These are phyloP conservation scores for Suillus bovinus DNA, from an alignment of 768 basidiomycete species.

Conservation along the genomic window DNA sequence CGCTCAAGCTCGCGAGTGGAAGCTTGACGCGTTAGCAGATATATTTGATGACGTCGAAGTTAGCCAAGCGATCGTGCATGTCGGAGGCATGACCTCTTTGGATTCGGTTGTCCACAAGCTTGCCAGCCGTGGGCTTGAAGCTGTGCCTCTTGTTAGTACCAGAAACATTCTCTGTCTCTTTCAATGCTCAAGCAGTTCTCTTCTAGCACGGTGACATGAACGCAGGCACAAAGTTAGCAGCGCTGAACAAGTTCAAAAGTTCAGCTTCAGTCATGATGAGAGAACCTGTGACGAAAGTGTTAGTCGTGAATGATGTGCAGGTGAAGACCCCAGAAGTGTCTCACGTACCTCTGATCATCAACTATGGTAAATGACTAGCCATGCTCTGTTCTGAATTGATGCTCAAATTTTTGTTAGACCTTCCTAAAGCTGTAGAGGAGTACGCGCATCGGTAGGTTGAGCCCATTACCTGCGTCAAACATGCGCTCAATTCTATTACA, in stretches of 20 bases:
- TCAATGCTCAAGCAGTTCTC: conserved; percentile 16
- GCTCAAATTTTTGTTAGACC: conserved; percentile 48
- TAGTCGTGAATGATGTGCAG: conserved; percentile 93
- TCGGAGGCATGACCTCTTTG: conserved; percentile 83
- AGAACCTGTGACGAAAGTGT: conserved; percentile 66
- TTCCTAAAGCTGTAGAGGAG: conserved; percentile 95
- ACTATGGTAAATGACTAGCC: conserved; percentile 65
- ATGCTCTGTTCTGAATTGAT: background rate
- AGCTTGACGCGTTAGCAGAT: conserved; percentile 88
- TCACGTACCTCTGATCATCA: conserved; percentile 91
- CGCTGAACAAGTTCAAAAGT: conserved; percentile 81
- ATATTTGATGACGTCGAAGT: conserved; percentile 87
- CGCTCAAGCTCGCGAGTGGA: conserved; percentile 89
- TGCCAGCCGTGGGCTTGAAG: conserved; percentile 81
- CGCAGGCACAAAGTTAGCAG: conserved; percentile 74
- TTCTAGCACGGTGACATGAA: conserved; percentile 92
- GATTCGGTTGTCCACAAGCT: conserved; percentile 92
- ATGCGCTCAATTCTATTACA: conserved; percentile 31
- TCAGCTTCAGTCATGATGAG: conserved; percentile 56
- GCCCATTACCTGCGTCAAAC: background rate
- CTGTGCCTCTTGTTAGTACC: conserved; percentile 79
- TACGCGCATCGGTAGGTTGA: conserved; percentile 86
- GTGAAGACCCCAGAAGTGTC: conserved; percentile 88
- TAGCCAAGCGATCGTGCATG: conserved; percentile 80
- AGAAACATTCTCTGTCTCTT: conserved; percentile 2